A percentile compares a stretch with the other conserved stretches of the same genome.
These are phyloP conservation scores for Panicum miliaceum DNA, from an alignment of 176 grass and related monocot genomes.

Conservation along the genomic window DNA sequence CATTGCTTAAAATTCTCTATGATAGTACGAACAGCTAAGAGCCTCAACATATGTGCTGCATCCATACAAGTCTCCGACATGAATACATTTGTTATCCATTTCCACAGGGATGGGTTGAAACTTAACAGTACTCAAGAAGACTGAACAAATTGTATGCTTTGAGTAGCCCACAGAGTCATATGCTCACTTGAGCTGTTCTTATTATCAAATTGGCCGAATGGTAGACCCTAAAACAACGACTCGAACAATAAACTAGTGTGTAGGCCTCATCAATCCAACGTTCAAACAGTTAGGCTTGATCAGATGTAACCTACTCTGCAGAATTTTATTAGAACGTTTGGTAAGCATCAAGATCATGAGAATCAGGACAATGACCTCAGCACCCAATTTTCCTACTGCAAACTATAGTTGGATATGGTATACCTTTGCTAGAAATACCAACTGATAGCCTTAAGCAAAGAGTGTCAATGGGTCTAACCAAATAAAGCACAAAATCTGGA, in stretches of 20 bases:
- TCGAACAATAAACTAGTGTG: constrained; percentile 18
- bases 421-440: background rate
- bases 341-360: constrained; percentile 35
- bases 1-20: background rate
- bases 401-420: background rate
- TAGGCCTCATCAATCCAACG: constrained; percentile 20
- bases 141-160: background rate
- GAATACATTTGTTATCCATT: constrained; percentile 11
- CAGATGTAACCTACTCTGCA: constrained; percentile 23
- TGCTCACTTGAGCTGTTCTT: constrained; percentile 19
- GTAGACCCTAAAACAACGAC: constrained; percentile 8
- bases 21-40: constrained; percentile 42
- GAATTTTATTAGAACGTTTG: constrained; percentile 35
- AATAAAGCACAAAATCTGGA: background rate
- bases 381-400: constrained; percentile 23
- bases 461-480: background rate
- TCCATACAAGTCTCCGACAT: constrained; percentile 16
- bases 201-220: constrained; percentile 11
- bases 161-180: constrained; percentile 9
- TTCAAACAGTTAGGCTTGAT: constrained; percentile 39
- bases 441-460: constrained; percentile 24
- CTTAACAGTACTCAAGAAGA: background rate
- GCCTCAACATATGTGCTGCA: constrained; percentile 23
- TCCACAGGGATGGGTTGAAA: constrained; percentile 7
- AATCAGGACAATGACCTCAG: constrained; percentile 34